Conservation (phyloP, 2,329 filamentous ascomycete species). For the Pleoardoris graminearum region DNA sequence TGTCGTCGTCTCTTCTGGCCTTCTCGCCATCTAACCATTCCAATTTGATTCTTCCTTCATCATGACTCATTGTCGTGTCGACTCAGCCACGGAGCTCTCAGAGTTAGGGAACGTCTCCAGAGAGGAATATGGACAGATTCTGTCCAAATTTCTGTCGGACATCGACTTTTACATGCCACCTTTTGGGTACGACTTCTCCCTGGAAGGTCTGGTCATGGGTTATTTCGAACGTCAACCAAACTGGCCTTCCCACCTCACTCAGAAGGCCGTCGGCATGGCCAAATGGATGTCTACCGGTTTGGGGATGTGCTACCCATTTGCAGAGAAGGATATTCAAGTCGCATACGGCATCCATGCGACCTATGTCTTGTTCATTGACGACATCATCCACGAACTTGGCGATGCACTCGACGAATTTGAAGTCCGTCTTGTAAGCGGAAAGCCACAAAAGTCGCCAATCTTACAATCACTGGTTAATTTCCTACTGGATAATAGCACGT, state of each 20-base stretch:
- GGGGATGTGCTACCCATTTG: constrained; percentile 19
- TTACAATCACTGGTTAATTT: constrained; percentile 16
- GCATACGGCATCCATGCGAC: constrained; percentile 19
- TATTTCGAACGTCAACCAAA: constrained; percentile 16
- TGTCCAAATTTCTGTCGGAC: constrained; percentile 15
- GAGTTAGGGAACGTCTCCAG: constrained; percentile 14
- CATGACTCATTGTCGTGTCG: constrained; percentile 11
- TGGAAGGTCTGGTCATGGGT: constrained; percentile 13
- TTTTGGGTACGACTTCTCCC: constrained; percentile 15
- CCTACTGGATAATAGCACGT: constrained; percentile 7
- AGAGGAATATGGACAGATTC: constrained; percentile 16
- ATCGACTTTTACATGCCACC: constrained; percentile 19
- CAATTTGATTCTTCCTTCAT: too few species aligned
- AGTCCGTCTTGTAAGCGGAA: constrained; percentile 13
- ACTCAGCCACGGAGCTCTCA: constrained; percentile 13
- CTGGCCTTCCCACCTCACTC: constrained; percentile 14
- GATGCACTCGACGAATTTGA: constrained; percentile 17
- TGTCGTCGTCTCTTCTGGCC: too few species aligned
- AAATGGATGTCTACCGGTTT: constrained; percentile 20
- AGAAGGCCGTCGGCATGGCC: constrained; percentile 16
- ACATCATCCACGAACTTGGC: constrained; percentile 18
- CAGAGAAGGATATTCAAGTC: constrained; percentile 15
- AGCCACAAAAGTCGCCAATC: constrained; percentile 19
- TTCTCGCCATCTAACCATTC: too few species aligned
- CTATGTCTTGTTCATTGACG: constrained; percentile 19